Evolutionary conservation across 352 stramenopile species (phyloP).

Genomic region (Albugo candida): DNA sequence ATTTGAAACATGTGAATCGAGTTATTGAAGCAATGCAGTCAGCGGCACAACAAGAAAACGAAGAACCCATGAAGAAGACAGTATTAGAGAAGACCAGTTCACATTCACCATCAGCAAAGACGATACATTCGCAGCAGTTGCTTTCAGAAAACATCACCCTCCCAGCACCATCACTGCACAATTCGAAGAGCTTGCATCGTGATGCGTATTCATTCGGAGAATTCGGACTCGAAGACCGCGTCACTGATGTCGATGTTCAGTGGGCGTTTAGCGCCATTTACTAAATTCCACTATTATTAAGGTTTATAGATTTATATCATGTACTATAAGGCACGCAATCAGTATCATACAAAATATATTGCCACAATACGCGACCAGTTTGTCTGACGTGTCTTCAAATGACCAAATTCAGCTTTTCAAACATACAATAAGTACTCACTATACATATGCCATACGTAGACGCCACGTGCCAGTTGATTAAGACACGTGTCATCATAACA

Average conservation of each 20-base stretch:
- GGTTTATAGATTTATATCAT: background rate
- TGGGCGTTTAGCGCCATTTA: constrained; percentile 9
- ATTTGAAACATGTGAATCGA: constrained; percentile 68
- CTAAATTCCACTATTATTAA: background rate
- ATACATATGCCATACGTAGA: too few species aligned
- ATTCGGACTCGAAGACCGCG: constrained; percentile 33
- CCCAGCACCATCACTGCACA: background rate
- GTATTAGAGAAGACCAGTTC: constrained; percentile 5
- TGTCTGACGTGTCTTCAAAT: too few species aligned
- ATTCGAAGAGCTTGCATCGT: background rate
- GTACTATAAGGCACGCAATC: background rate
- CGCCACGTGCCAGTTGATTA: too few species aligned
- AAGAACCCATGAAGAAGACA: constrained; percentile 9
- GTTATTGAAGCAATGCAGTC: constrained; percentile 60
- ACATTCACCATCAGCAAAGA: background rate
- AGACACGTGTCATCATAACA: too few species aligned
- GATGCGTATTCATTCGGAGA: constrained; percentile 44
- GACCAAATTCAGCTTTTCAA: too few species aligned
- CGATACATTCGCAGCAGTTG: background rate
- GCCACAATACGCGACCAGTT: too few species aligned
- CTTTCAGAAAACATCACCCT: constrained; percentile 4
- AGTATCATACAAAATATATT: background rate
- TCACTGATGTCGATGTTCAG: constrained; percentile 1
- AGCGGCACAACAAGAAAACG: constrained; percentile 26
- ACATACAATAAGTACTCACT: too few species aligned